These are phyloP conservation scores for Helotiales sp. DNA, from an alignment of 2,329 filamentous ascomycete species.

Conservation along the genomic window DNA sequence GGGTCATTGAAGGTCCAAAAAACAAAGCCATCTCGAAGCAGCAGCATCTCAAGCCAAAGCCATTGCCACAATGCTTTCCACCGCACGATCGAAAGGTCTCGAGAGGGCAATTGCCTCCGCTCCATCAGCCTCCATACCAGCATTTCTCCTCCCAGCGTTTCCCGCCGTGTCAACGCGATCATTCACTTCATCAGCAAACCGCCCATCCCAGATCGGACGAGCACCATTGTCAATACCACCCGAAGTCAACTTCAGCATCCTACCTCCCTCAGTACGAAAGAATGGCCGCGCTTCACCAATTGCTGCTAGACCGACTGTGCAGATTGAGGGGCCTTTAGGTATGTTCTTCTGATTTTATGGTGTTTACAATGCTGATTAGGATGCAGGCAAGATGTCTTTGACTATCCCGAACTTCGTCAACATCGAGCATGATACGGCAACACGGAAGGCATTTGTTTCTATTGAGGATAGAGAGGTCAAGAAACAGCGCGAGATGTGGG, in stretches of 20 bases:
- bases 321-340: slow-evolving; percentile 83
- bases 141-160: slow-evolving; percentile 76
- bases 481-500: slow-evolving; percentile 95
- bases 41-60: neutral
- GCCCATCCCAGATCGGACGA: slow-evolving; percentile 82
- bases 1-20: slow-evolving; percentile 12
- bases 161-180: slow-evolving; percentile 54
- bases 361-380: neutral
- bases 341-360: slow-evolving; percentile 34
- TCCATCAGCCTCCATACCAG: slow-evolving; percentile 62
- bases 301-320: slow-evolving; percentile 67
- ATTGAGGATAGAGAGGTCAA: slow-evolving; percentile 71
- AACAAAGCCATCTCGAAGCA: neutral
- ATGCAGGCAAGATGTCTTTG: slow-evolving; percentile 72
- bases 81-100: slow-evolving; percentile 64
- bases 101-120: slow-evolving; percentile 58
- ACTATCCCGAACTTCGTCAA: slow-evolving; percentile 79
- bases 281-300: slow-evolving; percentile 49
- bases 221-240: slow-evolving; percentile 81
- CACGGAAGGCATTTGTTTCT: slow-evolving; percentile 68
- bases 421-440: slow-evolving; percentile 68
- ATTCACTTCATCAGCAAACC: slow-evolving; percentile 74
- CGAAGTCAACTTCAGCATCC: slow-evolving; percentile 77
- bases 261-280: slow-evolving; percentile 55
- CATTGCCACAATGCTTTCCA: slow-evolving; percentile 64